These are phyloP conservation scores for Lophium mytilinum DNA, from an alignment of 495 filamentous ascomycete genomes.

Conservation along the genomic window DNA sequence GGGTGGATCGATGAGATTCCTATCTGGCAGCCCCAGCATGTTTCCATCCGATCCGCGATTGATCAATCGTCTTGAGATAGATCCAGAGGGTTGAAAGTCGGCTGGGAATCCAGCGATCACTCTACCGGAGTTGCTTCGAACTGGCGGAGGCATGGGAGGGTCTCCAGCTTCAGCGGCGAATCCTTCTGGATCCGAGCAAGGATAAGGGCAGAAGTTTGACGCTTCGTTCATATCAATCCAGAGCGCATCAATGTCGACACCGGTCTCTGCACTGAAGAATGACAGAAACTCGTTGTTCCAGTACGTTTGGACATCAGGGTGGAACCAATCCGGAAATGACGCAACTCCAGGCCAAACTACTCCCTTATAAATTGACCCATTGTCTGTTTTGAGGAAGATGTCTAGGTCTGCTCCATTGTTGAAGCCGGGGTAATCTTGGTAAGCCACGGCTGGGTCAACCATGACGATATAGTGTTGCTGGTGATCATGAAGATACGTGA, in stretches of 20 bases:
- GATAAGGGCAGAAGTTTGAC: slow-evolving; percentile 60
- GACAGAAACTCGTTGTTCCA: slow-evolving; percentile 64
- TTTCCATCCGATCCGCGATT: slow-evolving; percentile 22
- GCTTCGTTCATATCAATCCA: slow-evolving; percentile 58
- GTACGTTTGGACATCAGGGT: slow-evolving; percentile 53
- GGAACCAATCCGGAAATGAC: slow-evolving; percentile 81
- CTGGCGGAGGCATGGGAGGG: slow-evolving; percentile 58
- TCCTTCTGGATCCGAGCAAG: slow-evolving; percentile 55
- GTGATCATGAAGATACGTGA: slow-evolving; percentile 62
- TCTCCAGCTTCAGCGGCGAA: slow-evolving; percentile 39
- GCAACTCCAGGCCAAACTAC: slow-evolving; percentile 83
- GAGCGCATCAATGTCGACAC: slow-evolving; percentile 75
- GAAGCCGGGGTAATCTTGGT: slow-evolving; percentile 58
- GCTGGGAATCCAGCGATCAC: slow-evolving; percentile 61
- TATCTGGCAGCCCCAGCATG: slow-evolving; percentile 49
- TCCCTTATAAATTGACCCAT: slow-evolving; percentile 62
- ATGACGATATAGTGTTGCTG: slow-evolving; percentile 78
- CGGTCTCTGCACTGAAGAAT: slow-evolving; percentile 59
- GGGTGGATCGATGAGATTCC: slow-evolving; percentile 61
- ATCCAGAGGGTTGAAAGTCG: slow-evolving; percentile 54
- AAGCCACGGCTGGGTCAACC: slow-evolving; percentile 78
- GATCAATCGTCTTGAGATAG: slow-evolving; percentile 5
- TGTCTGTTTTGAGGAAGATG: slow-evolving; percentile 55
- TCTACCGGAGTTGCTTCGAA: slow-evolving; percentile 50
- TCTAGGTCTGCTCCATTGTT: slow-evolving; percentile 52